A percentile compares a stretch with the other conserved stretches of the same genome.
These are phyloP conservation scores for Miscanthus lutarioriparius DNA, from an alignment of 176 grass and related monocot genomes.

Conservation along the genomic window DNA sequence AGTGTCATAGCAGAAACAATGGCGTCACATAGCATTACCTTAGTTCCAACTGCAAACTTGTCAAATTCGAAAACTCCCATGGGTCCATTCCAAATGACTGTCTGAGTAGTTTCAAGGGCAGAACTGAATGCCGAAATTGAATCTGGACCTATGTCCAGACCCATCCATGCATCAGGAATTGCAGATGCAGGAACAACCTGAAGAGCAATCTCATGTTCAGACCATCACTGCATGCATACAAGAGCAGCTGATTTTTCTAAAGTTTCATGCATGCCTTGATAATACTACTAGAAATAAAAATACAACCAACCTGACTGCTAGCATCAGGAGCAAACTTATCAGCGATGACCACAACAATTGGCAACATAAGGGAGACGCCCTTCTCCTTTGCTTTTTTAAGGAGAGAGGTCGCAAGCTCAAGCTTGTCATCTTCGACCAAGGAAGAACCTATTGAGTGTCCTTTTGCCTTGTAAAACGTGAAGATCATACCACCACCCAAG, in stretches of 20 bases:
- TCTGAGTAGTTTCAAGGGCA: slow-evolving; percentile 53
- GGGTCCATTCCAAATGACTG: slow-evolving; percentile 63
- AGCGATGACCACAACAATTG: slow-evolving; percentile 37
- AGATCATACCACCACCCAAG: slow-evolving; percentile 63
- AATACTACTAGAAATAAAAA: not conserved
- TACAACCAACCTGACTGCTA: slow-evolving; percentile 40
- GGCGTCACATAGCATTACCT: slow-evolving; percentile 15
- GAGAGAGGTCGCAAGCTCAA: slow-evolving; percentile 45
- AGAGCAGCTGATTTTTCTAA: not conserved
- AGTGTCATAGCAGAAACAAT: not conserved
- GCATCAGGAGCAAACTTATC: slow-evolving; percentile 52
- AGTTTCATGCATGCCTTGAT: not conserved
- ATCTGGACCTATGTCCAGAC: slow-evolving; percentile 48
- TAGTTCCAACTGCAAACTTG: slow-evolving; percentile 49
- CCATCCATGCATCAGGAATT: slow-evolving; percentile 58
- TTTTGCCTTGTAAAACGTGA: slow-evolving; percentile 64
- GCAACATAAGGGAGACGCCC: slow-evolving; percentile 52
- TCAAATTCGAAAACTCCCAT: slow-evolving; percentile 64
- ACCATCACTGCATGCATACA: not conserved
- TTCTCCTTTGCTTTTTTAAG: slow-evolving; percentile 48
- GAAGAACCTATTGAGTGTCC: slow-evolving; percentile 49
- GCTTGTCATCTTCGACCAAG: slow-evolving; percentile 54
- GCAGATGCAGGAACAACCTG: slow-evolving; percentile 49
- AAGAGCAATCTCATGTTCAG: not conserved
- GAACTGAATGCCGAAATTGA: slow-evolving; percentile 43